A percentile compares a stretch with the other conserved stretches of the same genome.
phyloP scores from a whole-genome alignment of 2,329 filamentous ascomycete species.

The Clarireedia paspali region DNA sequence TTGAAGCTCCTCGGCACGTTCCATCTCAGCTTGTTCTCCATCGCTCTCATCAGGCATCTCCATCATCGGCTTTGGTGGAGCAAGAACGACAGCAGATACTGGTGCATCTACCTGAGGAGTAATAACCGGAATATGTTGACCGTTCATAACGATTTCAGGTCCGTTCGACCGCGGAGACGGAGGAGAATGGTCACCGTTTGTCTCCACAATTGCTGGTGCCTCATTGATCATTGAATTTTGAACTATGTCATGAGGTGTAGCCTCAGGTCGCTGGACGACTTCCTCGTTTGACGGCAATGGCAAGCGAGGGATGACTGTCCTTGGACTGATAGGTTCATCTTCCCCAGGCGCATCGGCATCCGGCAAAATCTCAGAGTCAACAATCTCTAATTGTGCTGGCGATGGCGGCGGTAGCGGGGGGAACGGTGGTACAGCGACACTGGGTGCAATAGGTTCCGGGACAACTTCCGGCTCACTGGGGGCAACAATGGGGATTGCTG shows the following conservation, averaged over 20 bases:
- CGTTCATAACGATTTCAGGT: not conserved
- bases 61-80: constrained; percentile 6
- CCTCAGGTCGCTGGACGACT: not conserved
- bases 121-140: not conserved
- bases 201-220: not conserved
- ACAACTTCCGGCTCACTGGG: too few species aligned
- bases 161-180: too few species aligned
- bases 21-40: constrained; percentile 14
- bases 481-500: too few species aligned
- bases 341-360: constrained; percentile 1
- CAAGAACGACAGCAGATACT: not conserved
- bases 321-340: constrained; percentile 2
- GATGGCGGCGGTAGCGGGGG: not conserved
- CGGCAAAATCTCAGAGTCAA: constrained; percentile 1
- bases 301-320: not conserved
- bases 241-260: not conserved
- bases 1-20: constrained; percentile 17
- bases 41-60: constrained; percentile 15
- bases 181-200: not conserved
- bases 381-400: not conserved
- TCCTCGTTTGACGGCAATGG: not conserved
- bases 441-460: too few species aligned
- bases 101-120: not conserved
- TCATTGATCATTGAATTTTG: not conserved
- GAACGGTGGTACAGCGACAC: not conserved